These are phyloP conservation scores for Erucastrum elatum DNA, from an alignment of 345 rosid species.

Conservation along the genomic window DNA sequence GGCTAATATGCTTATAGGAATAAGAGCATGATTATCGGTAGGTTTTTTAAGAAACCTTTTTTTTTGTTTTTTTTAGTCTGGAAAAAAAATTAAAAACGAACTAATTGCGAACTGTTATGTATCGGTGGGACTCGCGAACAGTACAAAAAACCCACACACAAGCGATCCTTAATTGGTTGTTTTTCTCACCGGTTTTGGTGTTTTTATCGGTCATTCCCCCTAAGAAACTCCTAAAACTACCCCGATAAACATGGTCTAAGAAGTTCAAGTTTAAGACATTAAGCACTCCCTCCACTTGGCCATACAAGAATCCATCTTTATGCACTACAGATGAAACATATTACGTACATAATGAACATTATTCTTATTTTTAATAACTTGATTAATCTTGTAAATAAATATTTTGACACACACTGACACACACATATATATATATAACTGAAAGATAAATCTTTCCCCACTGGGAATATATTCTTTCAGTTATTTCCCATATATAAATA, in stretches of 20 bases:
- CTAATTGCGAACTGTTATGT: no score
- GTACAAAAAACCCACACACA: no score
- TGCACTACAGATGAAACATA: not conserved
- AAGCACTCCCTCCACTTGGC: conserved; percentile 27
- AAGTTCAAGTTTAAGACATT: conserved; percentile 4
- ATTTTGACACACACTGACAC: no score
- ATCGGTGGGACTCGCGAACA: no score
- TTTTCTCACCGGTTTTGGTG: no score
- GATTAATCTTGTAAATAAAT: not conserved
- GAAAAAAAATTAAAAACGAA: no score
- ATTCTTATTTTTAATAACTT: not conserved
- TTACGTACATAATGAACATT: not conserved
- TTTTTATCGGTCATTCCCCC: no score
- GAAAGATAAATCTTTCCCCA: not conserved
- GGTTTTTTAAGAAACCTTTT: no score
- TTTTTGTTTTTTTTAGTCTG: no score
- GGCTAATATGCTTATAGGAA: conserved; percentile 24
- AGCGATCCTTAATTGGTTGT: no score
- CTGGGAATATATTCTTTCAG: conserved; percentile 3
- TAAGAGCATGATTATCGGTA: not conserved
- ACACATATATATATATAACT: no score
- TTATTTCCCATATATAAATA: not conserved
- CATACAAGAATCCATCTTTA: not conserved
- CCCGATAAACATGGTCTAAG: not conserved
- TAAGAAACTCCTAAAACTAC: no score